Base-by-base conservation (phyloP, 2,329 filamentous ascomycete species). In the Blastomyces silverae region DNA sequence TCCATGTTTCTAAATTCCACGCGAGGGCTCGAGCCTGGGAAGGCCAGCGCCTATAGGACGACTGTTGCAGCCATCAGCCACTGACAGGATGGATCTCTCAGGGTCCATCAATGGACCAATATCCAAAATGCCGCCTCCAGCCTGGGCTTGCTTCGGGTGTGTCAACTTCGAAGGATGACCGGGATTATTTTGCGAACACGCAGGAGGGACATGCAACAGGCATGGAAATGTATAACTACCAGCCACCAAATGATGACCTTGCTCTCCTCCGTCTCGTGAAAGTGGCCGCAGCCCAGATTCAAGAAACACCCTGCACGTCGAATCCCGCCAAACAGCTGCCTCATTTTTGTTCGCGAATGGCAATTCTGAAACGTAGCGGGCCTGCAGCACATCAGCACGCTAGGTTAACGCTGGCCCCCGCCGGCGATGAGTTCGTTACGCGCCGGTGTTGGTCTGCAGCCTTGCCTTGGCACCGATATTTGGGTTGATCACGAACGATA, bases 1-100 rank as follows among this genome's bases (percentile, higher is more conserved):
- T 13, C 25, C 39, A 10, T 1, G 57, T 60, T 60, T 60, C 57
- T 60, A 13, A 60, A 60, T 60, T 31, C 57, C 37, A 39, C 15
- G 34, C 22, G 22, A 39, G 20, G 7, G 2, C 34, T 37, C 10
- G 55, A 25, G 39, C 2, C 56, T n/a, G 3, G 0, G 5, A 5
- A 6, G 28, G 34, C 34, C 11, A 22, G 56, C 15, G 34, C 34
- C 13, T 17, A 58, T 13, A 58, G 20, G 56, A 46, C 10, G 56
- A 13, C n/a, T 2, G 2, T 31, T 57, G 55, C 37, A 57, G 31
- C 15, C 31, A 31, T 57, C 37, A 59, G 56, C 37, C 34, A 22
- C 10, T 15, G 48, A 25, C 48, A 50, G 17, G 44, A 42, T n/a
- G n/a, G n/a, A 31, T 53, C 50, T 31, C 5, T 17, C 25, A 31